Conservation (phyloP, 2,329 filamentous ascomycete species). For the Xylariaceae sp. region DNA sequence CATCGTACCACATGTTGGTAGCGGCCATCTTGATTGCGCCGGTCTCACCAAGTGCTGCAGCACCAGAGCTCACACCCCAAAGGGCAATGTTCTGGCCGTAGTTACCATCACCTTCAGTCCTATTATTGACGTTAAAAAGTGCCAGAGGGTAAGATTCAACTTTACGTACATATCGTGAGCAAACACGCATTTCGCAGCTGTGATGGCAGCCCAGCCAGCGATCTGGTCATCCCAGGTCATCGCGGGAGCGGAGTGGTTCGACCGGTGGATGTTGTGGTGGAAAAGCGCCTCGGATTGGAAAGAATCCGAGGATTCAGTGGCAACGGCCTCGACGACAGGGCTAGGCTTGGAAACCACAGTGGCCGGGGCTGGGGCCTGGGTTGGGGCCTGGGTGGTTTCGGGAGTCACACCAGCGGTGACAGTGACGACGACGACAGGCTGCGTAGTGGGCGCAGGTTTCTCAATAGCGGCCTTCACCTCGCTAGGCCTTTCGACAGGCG, state of each 20-base stretch:
- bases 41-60: conserved; percentile 42
- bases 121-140: conserved; percentile 31
- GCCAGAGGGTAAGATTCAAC: not conserved
- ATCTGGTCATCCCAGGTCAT: conserved; percentile 62
- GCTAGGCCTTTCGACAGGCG: not conserved
- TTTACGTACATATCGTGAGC: conserved; percentile 66
- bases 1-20: conserved; percentile 85
- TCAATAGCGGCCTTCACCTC: conserved; percentile 6
- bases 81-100: conserved; percentile 94
- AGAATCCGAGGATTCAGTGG: conserved; percentile 17
- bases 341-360: conserved; percentile 2
- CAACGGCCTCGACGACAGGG: conserved; percentile 2
- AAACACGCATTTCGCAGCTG: conserved; percentile 65
- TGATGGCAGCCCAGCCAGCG: conserved; percentile 55
- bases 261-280: conserved; percentile 82
- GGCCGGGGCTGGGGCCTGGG: conserved; percentile 4
- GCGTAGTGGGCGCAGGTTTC: not conserved
- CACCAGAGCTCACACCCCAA: conserved; percentile 38
- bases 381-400: conserved; percentile 1
- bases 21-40: conserved; percentile 60
- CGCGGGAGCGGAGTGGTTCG: conserved; percentile 66
- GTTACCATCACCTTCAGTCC: conserved; percentile 53
- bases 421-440: conserved; percentile 21
- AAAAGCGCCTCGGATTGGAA: conserved; percentile 46
- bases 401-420: conserved; percentile 15